phyloP scores from a whole-genome alignment of 768 basidiomycete genomes.

The Boletales sp. region DNA sequence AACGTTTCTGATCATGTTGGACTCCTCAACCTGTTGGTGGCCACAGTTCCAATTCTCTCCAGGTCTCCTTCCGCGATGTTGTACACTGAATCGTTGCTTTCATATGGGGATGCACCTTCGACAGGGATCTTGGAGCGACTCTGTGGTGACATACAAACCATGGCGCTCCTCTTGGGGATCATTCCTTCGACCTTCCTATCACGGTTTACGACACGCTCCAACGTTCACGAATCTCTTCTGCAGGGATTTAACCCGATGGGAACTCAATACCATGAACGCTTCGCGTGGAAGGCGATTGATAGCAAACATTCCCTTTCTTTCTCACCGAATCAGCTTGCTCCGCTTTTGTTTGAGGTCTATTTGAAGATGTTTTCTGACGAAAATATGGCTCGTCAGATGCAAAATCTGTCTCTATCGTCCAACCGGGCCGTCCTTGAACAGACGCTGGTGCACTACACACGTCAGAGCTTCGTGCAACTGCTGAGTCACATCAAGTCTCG shows the following conservation, averaged over 20 bases:
- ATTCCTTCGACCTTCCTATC: conserved; percentile 23
- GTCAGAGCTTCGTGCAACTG: conserved; percentile 46
- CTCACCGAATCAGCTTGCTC: conserved; percentile 22
- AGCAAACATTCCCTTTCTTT: conserved; percentile 13
- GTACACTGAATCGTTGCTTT: conserved; percentile 28
- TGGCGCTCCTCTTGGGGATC: conserved; percentile 27
- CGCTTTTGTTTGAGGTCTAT: conserved; percentile 25
- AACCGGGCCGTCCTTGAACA: conserved; percentile 2
- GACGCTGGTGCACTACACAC: conserved; percentile 41
- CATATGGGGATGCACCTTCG: conserved; percentile 6
- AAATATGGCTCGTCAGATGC: conserved; percentile 12
- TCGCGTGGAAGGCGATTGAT: conserved; percentile 24
- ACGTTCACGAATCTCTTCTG: conserved; percentile 19
- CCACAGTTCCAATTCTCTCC: conserved; percentile 21
- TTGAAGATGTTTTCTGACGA: conserved; percentile 30
- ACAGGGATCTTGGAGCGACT: conserved; percentile 19
- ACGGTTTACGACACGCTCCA: conserved; percentile 29
- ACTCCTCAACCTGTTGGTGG: conserved; percentile 25
- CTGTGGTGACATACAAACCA: conserved; percentile 26
- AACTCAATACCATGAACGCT: conserved; percentile 20
- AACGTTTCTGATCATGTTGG: conserved; percentile 31
- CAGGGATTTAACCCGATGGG: not conserved
- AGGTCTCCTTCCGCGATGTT: conserved; percentile 21
- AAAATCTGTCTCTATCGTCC: conserved; percentile 1
- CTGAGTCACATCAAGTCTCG: conserved; percentile 38